phyloP scores from a whole-genome alignment of 1,139 yeast species.

The Blastobotrys arbuscula region DNA sequence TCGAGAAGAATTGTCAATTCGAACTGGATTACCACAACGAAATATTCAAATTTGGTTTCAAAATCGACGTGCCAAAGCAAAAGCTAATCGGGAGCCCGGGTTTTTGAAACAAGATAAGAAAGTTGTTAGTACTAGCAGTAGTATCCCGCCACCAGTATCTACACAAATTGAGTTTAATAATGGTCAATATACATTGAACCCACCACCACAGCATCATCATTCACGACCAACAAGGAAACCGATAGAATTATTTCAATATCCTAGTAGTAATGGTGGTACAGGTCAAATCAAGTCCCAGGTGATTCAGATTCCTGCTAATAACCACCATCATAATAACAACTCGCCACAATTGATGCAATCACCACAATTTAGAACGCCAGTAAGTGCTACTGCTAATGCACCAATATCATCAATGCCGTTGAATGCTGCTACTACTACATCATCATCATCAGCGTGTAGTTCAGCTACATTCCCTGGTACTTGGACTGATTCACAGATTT shows the following conservation, averaged over 20 bases:
- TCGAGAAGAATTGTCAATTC: slow-evolving; percentile 25
- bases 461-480: background rate
- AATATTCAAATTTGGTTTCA: slow-evolving; percentile 33
- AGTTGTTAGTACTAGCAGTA: background rate
- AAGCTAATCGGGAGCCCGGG: slow-evolving; percentile 12
- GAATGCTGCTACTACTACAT: slow-evolving; percentile 3
- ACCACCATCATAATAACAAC: background rate
- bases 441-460: background rate
- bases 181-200: slow-evolving; percentile 11
- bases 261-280: background rate
- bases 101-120: slow-evolving; percentile 1
- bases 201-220: slow-evolving; percentile 13
- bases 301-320: slow-evolving; percentile 15
- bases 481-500: background rate
- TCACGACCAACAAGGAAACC: slow-evolving; percentile 7
- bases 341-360: slow-evolving; percentile 3
- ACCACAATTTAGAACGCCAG: slow-evolving; percentile 8
- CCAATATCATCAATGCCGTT: background rate
- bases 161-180: background rate
- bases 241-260: slow-evolving; percentile 8
- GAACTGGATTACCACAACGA: slow-evolving; percentile 28
- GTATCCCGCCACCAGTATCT: background rate
- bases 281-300: slow-evolving; percentile 16
- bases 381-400: slow-evolving; percentile 4
- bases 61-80: slow-evolving; percentile 31